Evolutionary conservation across 257 asterid genomes (phyloP).

Genomic region (Ballota nigra): DNA sequence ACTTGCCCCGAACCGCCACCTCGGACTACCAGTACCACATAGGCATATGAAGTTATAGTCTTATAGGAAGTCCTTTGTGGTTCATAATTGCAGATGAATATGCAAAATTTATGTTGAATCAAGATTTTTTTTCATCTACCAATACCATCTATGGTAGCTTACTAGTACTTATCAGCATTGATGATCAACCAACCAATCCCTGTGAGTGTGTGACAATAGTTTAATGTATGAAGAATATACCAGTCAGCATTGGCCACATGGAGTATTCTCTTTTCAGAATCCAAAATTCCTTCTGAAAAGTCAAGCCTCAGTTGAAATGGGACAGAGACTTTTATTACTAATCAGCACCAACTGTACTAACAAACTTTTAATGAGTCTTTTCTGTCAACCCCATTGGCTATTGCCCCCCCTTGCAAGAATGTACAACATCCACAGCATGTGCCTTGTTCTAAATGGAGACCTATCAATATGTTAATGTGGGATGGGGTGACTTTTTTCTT

Average conservation of each 20-base stretch:
- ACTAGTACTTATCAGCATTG: slow-evolving; percentile 22
- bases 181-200: slow-evolving; percentile 30
- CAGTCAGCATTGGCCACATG: slow-evolving; percentile 29
- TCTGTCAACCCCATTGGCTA: slow-evolving; percentile 4
- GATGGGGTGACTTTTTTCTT: not conserved
- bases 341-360: not conserved
- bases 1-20: too few relatives aligned
- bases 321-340: not conserved
- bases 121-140: slow-evolving; percentile 19
- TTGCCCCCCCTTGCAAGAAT: slow-evolving; percentile 16
- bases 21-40: not conserved
- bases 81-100: not conserved
- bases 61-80: not conserved
- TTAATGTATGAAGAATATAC: slow-evolving; percentile 4
- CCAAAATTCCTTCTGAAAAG: not conserved
- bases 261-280: not conserved
- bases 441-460: not conserved
- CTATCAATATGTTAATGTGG: not conserved
- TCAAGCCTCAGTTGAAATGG: slow-evolving; percentile 26
- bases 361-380: slow-evolving; percentile 4
- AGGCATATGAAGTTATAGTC: not conserved
- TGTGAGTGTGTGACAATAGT: slow-evolving; percentile 20
- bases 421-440: not conserved
- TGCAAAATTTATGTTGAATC: slow-evolving; percentile 11
- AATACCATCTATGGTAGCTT: slow-evolving; percentile 18